Evolutionary conservation across 176 grass and related monocot species (phyloP).

Genomic region (Avena atlantica): DNA sequence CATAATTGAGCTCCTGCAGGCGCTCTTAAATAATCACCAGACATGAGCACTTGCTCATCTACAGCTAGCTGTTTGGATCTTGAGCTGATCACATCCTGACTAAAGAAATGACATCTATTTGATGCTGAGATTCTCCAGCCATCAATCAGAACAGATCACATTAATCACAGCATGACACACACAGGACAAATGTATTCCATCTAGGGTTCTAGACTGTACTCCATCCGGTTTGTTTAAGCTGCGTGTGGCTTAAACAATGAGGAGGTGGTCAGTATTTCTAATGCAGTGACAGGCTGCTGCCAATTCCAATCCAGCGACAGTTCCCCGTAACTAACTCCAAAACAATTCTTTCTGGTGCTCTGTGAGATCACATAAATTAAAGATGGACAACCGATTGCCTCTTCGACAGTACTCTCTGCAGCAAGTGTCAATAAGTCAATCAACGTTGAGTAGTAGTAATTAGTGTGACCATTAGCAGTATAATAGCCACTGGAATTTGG

Average conservation of each 20-base stretch:
- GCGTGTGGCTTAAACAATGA: constrained; percentile 20
- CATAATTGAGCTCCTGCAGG: background rate
- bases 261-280: constrained; percentile 40
- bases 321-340: constrained; percentile 53
- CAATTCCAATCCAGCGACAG: constrained; percentile 56
- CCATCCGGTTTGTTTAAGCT: constrained; percentile 45
- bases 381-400: constrained; percentile 35
- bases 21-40: constrained; percentile 13
- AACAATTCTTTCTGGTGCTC: constrained; percentile 44
- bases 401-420: constrained; percentile 39
- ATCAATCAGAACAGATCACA: constrained; percentile 45
- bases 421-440: constrained; percentile 59
- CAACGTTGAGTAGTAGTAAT: constrained; percentile 35
- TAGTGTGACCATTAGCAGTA: constrained; percentile 39
- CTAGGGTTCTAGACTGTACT: constrained; percentile 43
- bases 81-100: constrained; percentile 38
- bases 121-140: constrained; percentile 52
- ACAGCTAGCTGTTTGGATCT: constrained; percentile 32
- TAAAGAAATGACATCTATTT: constrained; percentile 39
- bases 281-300: constrained; percentile 44
- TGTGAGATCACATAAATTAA: constrained; percentile 35
- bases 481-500: constrained; percentile 9
- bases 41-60: constrained; percentile 20
- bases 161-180: constrained; percentile 50
- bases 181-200: constrained; percentile 45